Base-by-base conservation (phyloP, 2,329 filamentous ascomycete species). In the Trichoderma sp. region DNA sequence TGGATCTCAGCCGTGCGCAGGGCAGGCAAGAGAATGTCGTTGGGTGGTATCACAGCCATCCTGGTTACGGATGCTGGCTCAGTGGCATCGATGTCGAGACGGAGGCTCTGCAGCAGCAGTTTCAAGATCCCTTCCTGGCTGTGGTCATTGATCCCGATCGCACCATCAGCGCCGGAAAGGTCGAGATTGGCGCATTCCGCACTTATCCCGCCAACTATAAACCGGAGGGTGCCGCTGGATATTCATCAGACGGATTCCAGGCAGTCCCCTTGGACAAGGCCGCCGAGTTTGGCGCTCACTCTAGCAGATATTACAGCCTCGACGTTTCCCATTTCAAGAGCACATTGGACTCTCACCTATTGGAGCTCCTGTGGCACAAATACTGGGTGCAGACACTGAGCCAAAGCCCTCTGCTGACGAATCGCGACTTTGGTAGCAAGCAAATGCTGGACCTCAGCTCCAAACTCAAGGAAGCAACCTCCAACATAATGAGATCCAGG, bases 371-470 rank as follows among this genome's bases (percentile, higher is more conserved):
- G 34, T 98, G 96, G 96, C 97, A 98, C 85, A 98, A 98, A 82
- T 99, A 99, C 86, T 97, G 94, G 96, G 95, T 98, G 39, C 93
- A 97, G 79, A 99, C 96, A 6, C 88, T 99, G 24, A 97, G 94
- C 36, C 93, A 97, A 77, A 96, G 91, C 76, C 95, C 95, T 26
- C 87, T 98, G 5, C 91, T 97, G 77, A 94, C 93, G 71, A 98
- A 97, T 79, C 92, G 95, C 74, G 95, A 98, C 76, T 99, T 95
- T 79, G 92, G 91, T 67, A 97, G 92, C 77, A 96, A 95, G 81
- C 95, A 98, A 82, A 96, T 99, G 83, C 85, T 91, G 63, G 96
- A 99, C 81, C 86, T 98, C 57, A 92, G 92, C 53, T 89, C 90
- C 75, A 98, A 97, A 84, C 91, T 97, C 75, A 86, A 87, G 75